A percentile compares a stretch with the other conserved stretches of the same genome.
Conservation (phyloP, 23 red algal species). For the Agarophyton chilense region DNA sequence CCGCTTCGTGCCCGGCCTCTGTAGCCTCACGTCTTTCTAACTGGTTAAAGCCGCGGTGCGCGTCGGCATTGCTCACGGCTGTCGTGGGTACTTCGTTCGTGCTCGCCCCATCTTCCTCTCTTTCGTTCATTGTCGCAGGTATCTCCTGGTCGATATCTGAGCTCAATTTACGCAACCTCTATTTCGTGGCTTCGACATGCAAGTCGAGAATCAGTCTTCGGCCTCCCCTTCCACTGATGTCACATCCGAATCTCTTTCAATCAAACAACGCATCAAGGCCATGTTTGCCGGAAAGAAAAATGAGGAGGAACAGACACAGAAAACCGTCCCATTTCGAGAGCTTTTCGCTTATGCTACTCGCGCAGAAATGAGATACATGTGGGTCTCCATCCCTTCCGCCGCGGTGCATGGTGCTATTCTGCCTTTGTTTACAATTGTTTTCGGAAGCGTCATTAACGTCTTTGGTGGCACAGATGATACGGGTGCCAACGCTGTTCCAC, state of each 20-base stretch:
- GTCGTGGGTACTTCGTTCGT: too few species aligned
- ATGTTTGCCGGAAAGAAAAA: conserved; percentile 25
- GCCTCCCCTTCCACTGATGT: neutral
- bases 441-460: conserved; percentile 79
- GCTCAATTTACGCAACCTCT: neutral
- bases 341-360: conserved; percentile 67
- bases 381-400: conserved; percentile 53
- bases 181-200: neutral
- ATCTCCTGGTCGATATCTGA: neutral
- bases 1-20: too few species aligned
- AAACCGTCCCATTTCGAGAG: conserved; percentile 44
- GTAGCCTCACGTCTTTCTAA: neutral
- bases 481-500: neutral
- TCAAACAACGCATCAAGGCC: neutral
- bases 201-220: neutral
- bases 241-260: neutral
- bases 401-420: conserved; percentile 74
- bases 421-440: conserved; percentile 87
- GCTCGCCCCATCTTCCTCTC: neutral
- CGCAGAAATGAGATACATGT: conserved; percentile 47
- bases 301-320: neutral
- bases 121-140: neutral
- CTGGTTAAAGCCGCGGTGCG: too few species aligned
- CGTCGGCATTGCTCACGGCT: too few species aligned
- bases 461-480: conserved; percentile 39